Evolutionary conservation across 148 eudicot species (phyloP), one percentile per base, ranked within the genome.

Genomic region (Pouteria glomerata): DNA sequence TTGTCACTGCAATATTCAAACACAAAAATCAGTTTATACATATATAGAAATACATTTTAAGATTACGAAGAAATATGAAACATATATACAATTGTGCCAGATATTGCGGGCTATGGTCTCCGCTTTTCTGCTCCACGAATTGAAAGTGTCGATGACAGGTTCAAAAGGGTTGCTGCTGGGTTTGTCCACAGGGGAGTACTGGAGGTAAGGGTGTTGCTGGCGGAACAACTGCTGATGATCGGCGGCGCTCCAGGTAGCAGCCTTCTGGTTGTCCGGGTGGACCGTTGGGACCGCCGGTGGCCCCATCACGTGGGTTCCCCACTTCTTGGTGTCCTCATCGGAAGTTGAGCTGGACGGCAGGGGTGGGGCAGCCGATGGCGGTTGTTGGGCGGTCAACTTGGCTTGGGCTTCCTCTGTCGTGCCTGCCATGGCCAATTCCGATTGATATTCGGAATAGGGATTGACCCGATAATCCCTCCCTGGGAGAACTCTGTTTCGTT

Each of bases 231-330:
- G 76, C 50, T 76, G 89, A 2, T 81, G 81, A 55, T 76, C 83
- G 27, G 73, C 77, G 3, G 94, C 84, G 14, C 66, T 80, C 94
- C 94, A 89, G 11, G 37, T 52, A 44, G 94, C 90, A 19, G 89
- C 95, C 69, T 74, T 50, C 74, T 90, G 90, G 66, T 87, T 87
- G 77, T 80, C 92, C 0, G 92, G 92, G 71, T 85, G 88, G 29
- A 39, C 80, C 0, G 81, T 76, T 1, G 96, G 96, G 13, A 75
- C 73, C 0, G 90, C 87, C 8, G 92, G 96, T 6, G 79, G 72
- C 23, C 88, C 92, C 88, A 88, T 90, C 34, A 85, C 61, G 50
- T 88, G 92, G 13, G 88, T 90, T 39, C 96, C 96, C 88, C 91
- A 84, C 73, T 83, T 89, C 82, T 80, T 78, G 0, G 73, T 35